Evolutionary conservation across 352 stramenopile species (phyloP), one percentile per base, ranked within the genome.

Genomic region (Phytopythium aichiense): DNA sequence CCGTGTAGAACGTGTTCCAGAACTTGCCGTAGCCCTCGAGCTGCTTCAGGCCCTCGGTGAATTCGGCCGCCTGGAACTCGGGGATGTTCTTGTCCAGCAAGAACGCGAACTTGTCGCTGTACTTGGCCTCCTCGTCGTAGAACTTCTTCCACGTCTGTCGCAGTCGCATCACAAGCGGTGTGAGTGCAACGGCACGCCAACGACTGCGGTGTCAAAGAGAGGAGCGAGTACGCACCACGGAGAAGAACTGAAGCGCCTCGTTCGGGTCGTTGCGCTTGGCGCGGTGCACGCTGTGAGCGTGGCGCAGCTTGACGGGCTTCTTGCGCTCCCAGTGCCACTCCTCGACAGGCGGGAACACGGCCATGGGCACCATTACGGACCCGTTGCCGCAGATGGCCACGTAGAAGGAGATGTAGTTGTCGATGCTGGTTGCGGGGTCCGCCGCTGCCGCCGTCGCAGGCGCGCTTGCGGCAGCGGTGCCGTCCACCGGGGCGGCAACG

Each of bases 121-220:
- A 92, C 69, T 90, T 92, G 60, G 85, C 85, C 42, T 94, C 83
- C 63, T 94, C 85, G 22, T 94, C 85, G 64, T 92, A 94, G 70
- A 91, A 92, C 65, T 94, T 94, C 64, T 91, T 92, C 85, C 85
- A 94, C 46, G 85, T 92, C 76, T 85, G 35, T 42, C 23, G 13
- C 15, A 67, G 50, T 40, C 16, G 31, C 25, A 54, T 46, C 40
- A 48, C 43, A 2, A 61, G 31, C 30, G 2, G 8, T 2, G 12
- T 60, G n/a, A 61, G 51, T 4, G n/a, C 22, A 25, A 28, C 15
- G 13, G n/a, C 11, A 7, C 45, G 8, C 46, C 12, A 25, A 35
- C 13, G 22, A 13, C 46, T 31, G 7, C 20, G 20, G 52, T 12
- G 4, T 31, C 25, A 57, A 18, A 22, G 33, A 23, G 33, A 22